Percentiles rank a stretch among this genome's conserved stretches.
phyloP scores from a whole-genome alignment of 306 rosid genomes.

The Astragalus glycyphyllos region DNA sequence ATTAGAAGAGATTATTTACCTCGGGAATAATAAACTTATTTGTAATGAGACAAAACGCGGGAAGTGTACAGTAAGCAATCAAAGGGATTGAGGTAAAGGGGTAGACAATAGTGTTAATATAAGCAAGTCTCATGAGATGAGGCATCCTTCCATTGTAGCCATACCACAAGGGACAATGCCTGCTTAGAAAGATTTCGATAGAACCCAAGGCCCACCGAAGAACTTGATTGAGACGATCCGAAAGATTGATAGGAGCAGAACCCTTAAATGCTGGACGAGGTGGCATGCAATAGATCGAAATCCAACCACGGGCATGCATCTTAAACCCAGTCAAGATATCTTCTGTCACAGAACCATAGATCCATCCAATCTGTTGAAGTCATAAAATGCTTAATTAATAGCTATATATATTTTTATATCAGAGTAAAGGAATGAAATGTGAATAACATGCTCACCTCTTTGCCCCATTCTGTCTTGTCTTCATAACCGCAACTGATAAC shows the following conservation, averaged over 20 bases:
- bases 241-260: constrained; percentile 99
- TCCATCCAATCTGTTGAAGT: constrained; percentile 92
- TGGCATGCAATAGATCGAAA: constrained; percentile 97
- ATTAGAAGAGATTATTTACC: constrained; percentile 52
- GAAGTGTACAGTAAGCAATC: constrained; percentile 88
- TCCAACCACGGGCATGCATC: constrained; percentile 99
- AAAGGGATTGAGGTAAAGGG: constrained; percentile 93
- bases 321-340: constrained; percentile 99
- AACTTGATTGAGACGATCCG: constrained; percentile 98
- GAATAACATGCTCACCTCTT: constrained; percentile 69
- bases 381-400: constrained; percentile 33
- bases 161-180: constrained; percentile 99
- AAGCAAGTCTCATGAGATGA: constrained; percentile 85
- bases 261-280: constrained; percentile 99
- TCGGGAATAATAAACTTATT: constrained; percentile 96
- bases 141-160: constrained; percentile 89
- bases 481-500: constrained; percentile 99
- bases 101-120: constrained; percentile 94
- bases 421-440: constrained; percentile 7
- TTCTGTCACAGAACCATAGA: constrained; percentile 99
- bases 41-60: constrained; percentile 96
- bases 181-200: constrained; percentile 93
- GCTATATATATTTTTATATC: constrained; percentile 16
- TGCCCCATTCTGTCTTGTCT: constrained; percentile 99
- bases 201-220: constrained; percentile 99